Evolutionary conservation across 202 grass and related monocot genomes (phyloP).

Genomic region (Dendrocalamus latiflorus): DNA sequence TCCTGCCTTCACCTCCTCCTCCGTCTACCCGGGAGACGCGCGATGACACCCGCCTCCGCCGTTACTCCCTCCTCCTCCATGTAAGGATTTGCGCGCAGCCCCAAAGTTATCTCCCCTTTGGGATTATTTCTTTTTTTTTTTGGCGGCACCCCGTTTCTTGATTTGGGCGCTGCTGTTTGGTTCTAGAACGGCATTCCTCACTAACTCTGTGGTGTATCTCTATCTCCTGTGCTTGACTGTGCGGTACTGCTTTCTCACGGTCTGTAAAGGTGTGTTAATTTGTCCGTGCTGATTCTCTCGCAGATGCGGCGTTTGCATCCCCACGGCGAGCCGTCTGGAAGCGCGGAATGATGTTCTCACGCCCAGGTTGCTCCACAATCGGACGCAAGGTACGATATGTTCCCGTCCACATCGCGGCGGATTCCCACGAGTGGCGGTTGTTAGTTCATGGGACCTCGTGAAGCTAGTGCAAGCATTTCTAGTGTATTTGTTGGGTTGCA

Average conservation of each 20-base stretch:
- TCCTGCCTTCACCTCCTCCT: too few relatives aligned
- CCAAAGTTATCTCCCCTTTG: too few relatives aligned
- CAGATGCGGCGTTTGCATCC: constrained; percentile 29
- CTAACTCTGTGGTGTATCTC: neutral
- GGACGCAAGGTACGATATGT: constrained; percentile 11
- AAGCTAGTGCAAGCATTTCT: neutral
- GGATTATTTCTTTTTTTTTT: neutral
- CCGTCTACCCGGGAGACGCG: neutral
- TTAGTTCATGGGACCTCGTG: neutral
- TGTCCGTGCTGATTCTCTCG: neutral
- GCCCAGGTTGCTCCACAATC: constrained; percentile 9
- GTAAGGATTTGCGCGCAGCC: neutral
- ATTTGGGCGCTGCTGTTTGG: neutral
- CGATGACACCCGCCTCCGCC: neutral
- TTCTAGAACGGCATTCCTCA: neutral
- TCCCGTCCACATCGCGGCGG: neutral
- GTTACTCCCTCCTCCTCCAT: neutral
- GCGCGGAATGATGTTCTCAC: neutral
- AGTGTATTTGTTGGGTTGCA: neutral
- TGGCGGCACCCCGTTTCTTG: neutral
- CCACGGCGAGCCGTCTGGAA: neutral
- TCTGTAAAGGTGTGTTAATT: neutral
- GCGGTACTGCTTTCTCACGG: neutral
- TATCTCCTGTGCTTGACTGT: neutral
- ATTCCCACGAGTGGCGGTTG: neutral